Evolutionary conservation across 768 basidiomycete species (phyloP).

Genomic region (Russula abietina): DNA sequence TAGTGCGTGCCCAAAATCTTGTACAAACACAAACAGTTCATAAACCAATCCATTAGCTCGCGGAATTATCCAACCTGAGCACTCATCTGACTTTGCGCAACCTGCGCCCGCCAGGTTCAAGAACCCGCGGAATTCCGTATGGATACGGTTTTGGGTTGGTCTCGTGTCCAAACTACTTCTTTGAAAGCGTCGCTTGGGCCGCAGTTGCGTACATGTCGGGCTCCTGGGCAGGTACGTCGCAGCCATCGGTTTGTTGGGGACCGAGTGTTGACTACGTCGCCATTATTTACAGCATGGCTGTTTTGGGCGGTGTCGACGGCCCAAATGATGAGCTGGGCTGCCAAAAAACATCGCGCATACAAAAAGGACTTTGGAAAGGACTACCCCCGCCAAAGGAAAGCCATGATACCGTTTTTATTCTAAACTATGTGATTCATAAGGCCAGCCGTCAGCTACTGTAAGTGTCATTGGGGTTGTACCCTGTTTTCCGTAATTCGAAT

Average conservation of each 20-base stretch:
- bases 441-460: too few species aligned
- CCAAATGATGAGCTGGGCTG: conserved; percentile 83
- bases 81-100: conserved; percentile 78
- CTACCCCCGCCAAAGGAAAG: conserved; percentile 69
- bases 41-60: conserved; percentile 48
- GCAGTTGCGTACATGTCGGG: conserved; percentile 71
- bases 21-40: neutral
- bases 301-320: conserved; percentile 57
- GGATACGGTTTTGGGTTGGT: conserved; percentile 89
- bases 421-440: conserved; percentile 25
- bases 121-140: conserved; percentile 76
- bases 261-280: neutral
- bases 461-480: neutral
- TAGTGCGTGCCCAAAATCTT: conserved; percentile 45
- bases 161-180: conserved; percentile 92
- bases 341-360: conserved; percentile 85
- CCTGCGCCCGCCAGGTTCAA: conserved; percentile 76
- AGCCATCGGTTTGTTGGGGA: neutral
- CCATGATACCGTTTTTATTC: conserved; percentile 72
- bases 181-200: conserved; percentile 76
- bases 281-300: conserved; percentile 41
- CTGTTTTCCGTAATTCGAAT: neutral
- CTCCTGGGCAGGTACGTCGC: conserved; percentile 60
- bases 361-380: conserved; percentile 90
- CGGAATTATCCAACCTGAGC: conserved; percentile 76